Conservation (phyloP, 768 basidiomycete genomes). For the Lactarius pseudohatsudake region DNA sequence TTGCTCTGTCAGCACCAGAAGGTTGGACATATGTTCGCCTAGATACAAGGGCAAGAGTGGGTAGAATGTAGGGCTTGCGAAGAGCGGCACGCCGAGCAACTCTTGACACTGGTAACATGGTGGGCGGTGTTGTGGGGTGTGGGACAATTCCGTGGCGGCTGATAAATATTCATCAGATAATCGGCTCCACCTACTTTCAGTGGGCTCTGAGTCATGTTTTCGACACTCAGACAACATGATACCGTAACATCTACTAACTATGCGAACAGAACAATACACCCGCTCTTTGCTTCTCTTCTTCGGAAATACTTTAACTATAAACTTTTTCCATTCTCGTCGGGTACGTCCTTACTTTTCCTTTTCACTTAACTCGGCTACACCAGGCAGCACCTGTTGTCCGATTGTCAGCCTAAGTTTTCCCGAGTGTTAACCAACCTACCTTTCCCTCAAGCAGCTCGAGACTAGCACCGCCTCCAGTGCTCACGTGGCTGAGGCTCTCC, state of each 20-base stretch:
- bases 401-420: constrained; percentile 28
- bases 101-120: constrained; percentile 64
- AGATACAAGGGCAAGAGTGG: constrained; percentile 3
- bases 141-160: constrained; percentile 4
- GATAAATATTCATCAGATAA: constrained; percentile 29
- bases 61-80: constrained; percentile 32
- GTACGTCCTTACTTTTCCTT: constrained; percentile 49
- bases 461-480: constrained; percentile 91
- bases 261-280: neutral
- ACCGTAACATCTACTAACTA: neutral
- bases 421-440: constrained; percentile 47
- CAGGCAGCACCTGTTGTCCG: constrained; percentile 67
- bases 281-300: neutral
- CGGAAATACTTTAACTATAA: constrained; percentile 12
- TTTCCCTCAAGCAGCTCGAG: constrained; percentile 98
- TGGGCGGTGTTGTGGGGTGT: neutral
- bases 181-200: constrained; percentile 11
- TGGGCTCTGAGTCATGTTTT: neutral
- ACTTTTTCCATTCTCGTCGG: constrained; percentile 8
- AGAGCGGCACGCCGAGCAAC: constrained; percentile 34
- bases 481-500: constrained; percentile 91
- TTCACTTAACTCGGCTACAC: constrained; percentile 87
- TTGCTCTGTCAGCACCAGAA: constrained; percentile 78
- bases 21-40: constrained; percentile 75
- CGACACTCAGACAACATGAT: neutral